Base-by-base conservation (phyloP, 306 rosid species). In the Cicer yamashitae region DNA sequence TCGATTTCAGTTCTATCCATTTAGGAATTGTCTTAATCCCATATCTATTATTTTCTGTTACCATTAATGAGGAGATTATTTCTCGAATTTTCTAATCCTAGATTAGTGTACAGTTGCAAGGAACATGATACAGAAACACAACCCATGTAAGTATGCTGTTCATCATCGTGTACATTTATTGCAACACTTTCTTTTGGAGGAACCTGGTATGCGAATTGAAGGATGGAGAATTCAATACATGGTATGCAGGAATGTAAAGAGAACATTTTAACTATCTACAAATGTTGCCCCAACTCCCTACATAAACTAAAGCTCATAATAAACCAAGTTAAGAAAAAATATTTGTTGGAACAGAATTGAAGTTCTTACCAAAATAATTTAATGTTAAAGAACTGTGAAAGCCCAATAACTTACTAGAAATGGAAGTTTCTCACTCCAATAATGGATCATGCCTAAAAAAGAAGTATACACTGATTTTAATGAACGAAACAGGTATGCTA, bases 11-110 rank as follows among this genome's bases (percentile, higher is more conserved):
- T n/a, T 30, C 66, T 9, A 30, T 34, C 44, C 66, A 5, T 59
- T 59, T 11, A 59, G 18, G 10, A 13, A 17, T 41, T 17, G 43
- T 7, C 11, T 15, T 13, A 43, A 65, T 65, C 3, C 18, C 38
- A 65, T 63, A n/a, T 65, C 51, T 41, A 12, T 44, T 8, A 65
- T 45, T 62, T n/a, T 62, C 47, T 38, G 46, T 62, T 10, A 60
- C 43, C 41, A 37, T 61, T 10, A 37, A 38, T 2, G 1, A 38
- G 68, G 25, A 39, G 46, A 62, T 38, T 6, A 15, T 14, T 45
- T 13, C 67, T 13, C 20, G 0, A 13, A 62, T 39, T 38, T 62
- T 62, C 12, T 38, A 61, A 34, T 8, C 67, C 45, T 37, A 39
- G 47, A 38, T 39, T 38, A n/a, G 67, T 61, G 45, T 37, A 37